Conservation (phyloP, 192 early-diverging fungal genomes). For the Podila epicladia region DNA sequence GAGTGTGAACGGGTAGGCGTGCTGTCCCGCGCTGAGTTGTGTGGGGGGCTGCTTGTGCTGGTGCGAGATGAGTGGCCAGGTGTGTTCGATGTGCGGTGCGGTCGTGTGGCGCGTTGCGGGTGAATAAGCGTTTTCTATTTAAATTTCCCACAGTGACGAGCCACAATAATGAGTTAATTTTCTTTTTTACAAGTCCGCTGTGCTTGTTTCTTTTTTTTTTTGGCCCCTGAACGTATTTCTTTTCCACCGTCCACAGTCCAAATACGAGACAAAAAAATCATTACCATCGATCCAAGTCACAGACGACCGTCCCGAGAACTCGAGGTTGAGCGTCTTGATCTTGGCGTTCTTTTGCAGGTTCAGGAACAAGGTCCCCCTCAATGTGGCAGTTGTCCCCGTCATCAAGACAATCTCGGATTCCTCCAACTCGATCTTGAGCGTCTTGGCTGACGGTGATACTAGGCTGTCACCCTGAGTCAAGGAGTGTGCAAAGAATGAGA, state of each 20-base stretch:
- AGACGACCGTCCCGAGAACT: constrained; percentile 38
- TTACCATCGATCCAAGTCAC: constrained; percentile 49
- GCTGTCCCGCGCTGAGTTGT: constrained; percentile 25
- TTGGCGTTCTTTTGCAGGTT: constrained; percentile 37
- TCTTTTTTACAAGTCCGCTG: background rate
- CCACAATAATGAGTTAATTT: background rate
- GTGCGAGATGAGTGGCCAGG: constrained; percentile 34
- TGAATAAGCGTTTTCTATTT: constrained; percentile 37
- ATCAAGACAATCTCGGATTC: constrained; percentile 26
- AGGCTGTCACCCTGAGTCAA: background rate
- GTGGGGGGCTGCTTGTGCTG: constrained; percentile 25
- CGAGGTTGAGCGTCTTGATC: constrained; percentile 38
- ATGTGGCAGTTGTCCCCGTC: constrained; percentile 4
- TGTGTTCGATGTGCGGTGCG: constrained; percentile 38
- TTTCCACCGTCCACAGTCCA: too few relatives aligned
- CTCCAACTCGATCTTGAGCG: constrained; percentile 26
- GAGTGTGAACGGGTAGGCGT: constrained; percentile 46
- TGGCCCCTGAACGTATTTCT: background rate
- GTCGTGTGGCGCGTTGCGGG: constrained; percentile 37
- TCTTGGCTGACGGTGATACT: constrained; percentile 2
- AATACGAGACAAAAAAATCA: too few relatives aligned
- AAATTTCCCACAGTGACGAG: background rate
- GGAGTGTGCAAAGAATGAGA: constrained; percentile 28
- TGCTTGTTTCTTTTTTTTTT: background rate
- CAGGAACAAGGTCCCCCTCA: constrained; percentile 29